phyloP scores from a whole-genome alignment of 129 eudicot genomes.

The Pittosporum tobira region DNA sequence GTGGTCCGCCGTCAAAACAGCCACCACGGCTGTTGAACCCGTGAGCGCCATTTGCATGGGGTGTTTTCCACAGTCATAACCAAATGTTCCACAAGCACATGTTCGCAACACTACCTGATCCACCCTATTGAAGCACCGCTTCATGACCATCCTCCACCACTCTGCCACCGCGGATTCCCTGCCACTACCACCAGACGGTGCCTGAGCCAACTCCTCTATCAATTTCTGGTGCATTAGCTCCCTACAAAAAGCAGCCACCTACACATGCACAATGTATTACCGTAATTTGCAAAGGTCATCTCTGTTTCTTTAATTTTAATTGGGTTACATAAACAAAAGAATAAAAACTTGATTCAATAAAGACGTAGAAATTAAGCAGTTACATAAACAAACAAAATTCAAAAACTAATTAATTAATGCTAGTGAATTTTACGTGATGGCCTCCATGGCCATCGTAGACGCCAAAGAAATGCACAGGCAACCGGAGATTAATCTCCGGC shows the following conservation, averaged over 20 bases:
- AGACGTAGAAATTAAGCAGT: not conserved
- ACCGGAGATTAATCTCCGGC: not conserved
- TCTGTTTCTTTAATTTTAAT: not conserved
- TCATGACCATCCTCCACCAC: too few species aligned
- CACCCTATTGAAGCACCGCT: constrained; percentile 9
- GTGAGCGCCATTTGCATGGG: not conserved
- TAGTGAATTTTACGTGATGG: constrained; percentile 7
- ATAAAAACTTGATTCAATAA: too few species aligned
- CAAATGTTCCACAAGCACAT: not conserved
- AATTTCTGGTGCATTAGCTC: too few species aligned
- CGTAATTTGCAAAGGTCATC: not conserved
- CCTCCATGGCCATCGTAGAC: constrained; percentile 28
- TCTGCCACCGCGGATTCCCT: too few species aligned
- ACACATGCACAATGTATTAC: not conserved
- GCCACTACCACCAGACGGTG: too few species aligned
- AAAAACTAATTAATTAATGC: not conserved
- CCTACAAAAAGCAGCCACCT: too few species aligned
- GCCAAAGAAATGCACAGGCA: constrained; percentile 14
- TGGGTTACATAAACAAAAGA: constrained; percentile 4
- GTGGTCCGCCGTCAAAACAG: constrained; percentile 15
- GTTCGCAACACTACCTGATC: constrained; percentile 7
- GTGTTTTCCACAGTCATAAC: not conserved
- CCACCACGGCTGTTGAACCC: constrained; percentile 18
- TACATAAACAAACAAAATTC: constrained; percentile 3
- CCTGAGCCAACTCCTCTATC: too few species aligned